Evolutionary conservation across 2,329 filamentous ascomycete species (phyloP), one percentile per base, ranked within the genome.

Genomic region (Epichloe scottii): DNA sequence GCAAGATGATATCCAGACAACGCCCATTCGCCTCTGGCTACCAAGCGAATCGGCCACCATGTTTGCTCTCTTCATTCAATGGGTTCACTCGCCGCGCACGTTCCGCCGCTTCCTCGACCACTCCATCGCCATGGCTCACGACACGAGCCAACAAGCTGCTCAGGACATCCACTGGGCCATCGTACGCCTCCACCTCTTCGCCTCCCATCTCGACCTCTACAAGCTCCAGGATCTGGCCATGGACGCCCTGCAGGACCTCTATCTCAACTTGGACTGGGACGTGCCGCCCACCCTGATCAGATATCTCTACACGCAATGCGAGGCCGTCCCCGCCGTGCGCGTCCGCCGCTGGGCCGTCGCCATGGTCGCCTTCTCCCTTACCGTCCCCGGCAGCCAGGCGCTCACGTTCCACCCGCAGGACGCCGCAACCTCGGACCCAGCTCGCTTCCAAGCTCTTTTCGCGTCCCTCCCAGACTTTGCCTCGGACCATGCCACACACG

Each of bases 331-430:
- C 37, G 70, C 76, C 49, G 70, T 75, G 40, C 72, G 77, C 10
- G 67, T 81, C 39, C 74, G 78, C 46, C 74, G 76, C 55, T 81
- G 78, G 78, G 72, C 76, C 50, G 76, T 80, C 5, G 77, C 78
- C 52, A 80, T 81, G 76, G 70, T 78, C 14, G 76, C 76, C n/a
- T 81, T 76, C 70, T 71, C 72, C 3, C 68, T 79, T 34, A 67
- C 69, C 23, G 63, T 62, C 11, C 63, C 69, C 38, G 48, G 46
- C 39, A 42, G 53, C 19, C 56, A 58, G 14, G 15, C 56, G 63
- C 50, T 58, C 11, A 63, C 61, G 49, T 62, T 62, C 53, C 56
- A 62, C 53, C 49, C 59, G 37, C 58, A 62, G 42, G 58, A 64
- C 46, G 54, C 59, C n/a, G 57, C 59, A 19, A 59, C 59, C n/a